A percentile compares a stretch with the other conserved stretches of the same genome.
These are phyloP conservation scores for Cyanidioschyzon merolae DNA, from an alignment of 23 red algal species.

Conservation along the genomic window DNA sequence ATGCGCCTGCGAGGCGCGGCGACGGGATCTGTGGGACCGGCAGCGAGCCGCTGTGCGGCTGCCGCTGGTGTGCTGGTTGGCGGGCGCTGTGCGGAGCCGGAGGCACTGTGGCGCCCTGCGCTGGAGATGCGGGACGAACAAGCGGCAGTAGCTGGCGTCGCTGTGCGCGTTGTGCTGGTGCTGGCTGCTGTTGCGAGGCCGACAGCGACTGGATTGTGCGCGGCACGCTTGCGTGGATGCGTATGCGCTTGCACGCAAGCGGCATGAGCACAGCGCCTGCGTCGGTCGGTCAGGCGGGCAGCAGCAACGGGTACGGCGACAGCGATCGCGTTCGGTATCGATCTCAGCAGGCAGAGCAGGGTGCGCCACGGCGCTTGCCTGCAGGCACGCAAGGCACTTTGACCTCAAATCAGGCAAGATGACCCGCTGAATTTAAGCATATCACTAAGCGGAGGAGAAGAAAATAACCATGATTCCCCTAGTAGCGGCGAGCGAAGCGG, in stretches of 20 bases:
- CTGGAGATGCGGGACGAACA: too few relatives aligned
- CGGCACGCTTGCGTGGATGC: neutral
- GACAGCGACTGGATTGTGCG: neutral
- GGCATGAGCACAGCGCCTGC: neutral
- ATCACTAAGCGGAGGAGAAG: constrained; percentile 87
- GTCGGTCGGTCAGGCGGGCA: neutral
- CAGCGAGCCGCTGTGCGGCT: too few relatives aligned
- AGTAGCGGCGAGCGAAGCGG: constrained; percentile 96
- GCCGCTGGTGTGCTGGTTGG: too few relatives aligned
- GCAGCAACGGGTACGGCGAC: too few relatives aligned
- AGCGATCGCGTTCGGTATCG: neutral
- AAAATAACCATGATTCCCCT: constrained; percentile 82
- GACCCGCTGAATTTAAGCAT: constrained; percentile 93
- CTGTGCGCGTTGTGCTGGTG: too few relatives aligned
- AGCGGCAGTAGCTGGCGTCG: too few relatives aligned
- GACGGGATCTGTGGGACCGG: too few relatives aligned
- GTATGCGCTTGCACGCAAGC: neutral
- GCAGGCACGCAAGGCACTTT: neutral
- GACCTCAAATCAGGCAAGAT: constrained; percentile 84
- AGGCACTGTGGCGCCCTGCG: too few relatives aligned
- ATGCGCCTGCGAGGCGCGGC: too few relatives aligned
- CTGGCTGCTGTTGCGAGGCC: too few relatives aligned
- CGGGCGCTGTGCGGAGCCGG: too few relatives aligned
- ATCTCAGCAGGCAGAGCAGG: neutral
- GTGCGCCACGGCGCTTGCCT: neutral